Percentiles rank a stretch among this genome's conserved stretches.
phyloP scores from a whole-genome alignment of 2,329 filamentous ascomycete species.

The Drechslera avenae region DNA sequence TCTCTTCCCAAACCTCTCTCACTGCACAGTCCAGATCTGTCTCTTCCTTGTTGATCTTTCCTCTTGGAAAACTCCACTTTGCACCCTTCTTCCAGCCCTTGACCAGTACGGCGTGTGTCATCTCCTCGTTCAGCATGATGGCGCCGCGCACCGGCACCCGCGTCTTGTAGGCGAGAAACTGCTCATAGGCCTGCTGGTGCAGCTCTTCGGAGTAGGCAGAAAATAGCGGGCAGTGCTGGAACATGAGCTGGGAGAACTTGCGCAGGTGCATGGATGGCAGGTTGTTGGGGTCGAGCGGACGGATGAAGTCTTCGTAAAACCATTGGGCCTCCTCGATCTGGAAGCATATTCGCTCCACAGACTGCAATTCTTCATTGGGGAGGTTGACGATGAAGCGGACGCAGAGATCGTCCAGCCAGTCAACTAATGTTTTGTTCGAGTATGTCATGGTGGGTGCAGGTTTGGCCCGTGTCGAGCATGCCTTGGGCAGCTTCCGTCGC shows the following conservation, averaged over 20 bases:
- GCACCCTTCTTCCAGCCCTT: constrained; percentile 98
- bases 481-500: constrained; percentile 47
- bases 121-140: constrained; percentile 88
- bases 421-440: constrained; percentile 84
- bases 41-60: constrained; percentile 98
- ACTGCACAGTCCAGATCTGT: constrained; percentile 91
- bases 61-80: constrained; percentile 94
- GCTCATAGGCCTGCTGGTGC: constrained; percentile 82
- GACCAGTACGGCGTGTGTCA: constrained; percentile 92
- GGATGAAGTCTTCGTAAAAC: constrained; percentile 99
- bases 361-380: constrained; percentile 85
- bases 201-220: constrained; percentile 78
- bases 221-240: constrained; percentile 90
- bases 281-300: constrained; percentile 77
- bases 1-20: constrained; percentile 95
- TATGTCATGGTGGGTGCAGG: constrained; percentile 63
- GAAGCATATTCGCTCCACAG: constrained; percentile 94
- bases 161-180: constrained; percentile 94
- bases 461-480: constrained; percentile 65
- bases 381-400: constrained; percentile 98
- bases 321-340: constrained; percentile 99
- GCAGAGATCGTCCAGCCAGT: constrained; percentile 97
- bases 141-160: constrained; percentile 91
- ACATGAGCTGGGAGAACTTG: constrained; percentile 86
- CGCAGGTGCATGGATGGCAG: constrained; percentile 85